These are phyloP conservation scores for Arabidopsis hybrid DNA, from an alignment of 441 rosid species.

Conservation along the genomic window DNA sequence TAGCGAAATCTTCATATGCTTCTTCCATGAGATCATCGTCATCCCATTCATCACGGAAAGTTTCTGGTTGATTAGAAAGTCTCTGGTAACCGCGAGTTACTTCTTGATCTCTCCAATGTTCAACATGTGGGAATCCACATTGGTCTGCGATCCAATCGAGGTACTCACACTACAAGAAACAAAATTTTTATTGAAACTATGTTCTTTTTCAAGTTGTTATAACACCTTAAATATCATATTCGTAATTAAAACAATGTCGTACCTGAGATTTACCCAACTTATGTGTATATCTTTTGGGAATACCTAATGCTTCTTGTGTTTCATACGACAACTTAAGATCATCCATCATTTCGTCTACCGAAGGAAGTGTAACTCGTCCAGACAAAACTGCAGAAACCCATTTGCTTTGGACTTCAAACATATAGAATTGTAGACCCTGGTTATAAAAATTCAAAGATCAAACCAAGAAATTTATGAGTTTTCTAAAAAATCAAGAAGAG, in stretches of 20 bases:
- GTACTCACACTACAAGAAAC: constrained; percentile 34
- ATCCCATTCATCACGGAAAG: constrained; percentile 69
- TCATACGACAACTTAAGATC: constrained; percentile 54
- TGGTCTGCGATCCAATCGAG: constrained; percentile 57
- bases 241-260: neutral
- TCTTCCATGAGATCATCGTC: constrained; percentile 51
- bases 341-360: constrained; percentile 60
- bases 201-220: neutral
- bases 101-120: constrained; percentile 59
- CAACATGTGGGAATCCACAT: constrained; percentile 47
- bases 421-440: constrained; percentile 57
- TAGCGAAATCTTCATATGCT: constrained; percentile 41
- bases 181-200: neutral
- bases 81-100: neutral
- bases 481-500: neutral
- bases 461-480: neutral
- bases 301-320: constrained; percentile 50
- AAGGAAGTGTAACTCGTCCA: constrained; percentile 62
- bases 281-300: constrained; percentile 67
- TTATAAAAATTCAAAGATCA: neutral
- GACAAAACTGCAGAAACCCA: constrained; percentile 73
- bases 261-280: constrained; percentile 23
- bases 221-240: neutral
- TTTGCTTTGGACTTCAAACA: constrained; percentile 70
- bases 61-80: constrained; percentile 33